Conservation (phyloP, 2,329 filamentous ascomycete species). For the Rosellinia necatrix region DNA sequence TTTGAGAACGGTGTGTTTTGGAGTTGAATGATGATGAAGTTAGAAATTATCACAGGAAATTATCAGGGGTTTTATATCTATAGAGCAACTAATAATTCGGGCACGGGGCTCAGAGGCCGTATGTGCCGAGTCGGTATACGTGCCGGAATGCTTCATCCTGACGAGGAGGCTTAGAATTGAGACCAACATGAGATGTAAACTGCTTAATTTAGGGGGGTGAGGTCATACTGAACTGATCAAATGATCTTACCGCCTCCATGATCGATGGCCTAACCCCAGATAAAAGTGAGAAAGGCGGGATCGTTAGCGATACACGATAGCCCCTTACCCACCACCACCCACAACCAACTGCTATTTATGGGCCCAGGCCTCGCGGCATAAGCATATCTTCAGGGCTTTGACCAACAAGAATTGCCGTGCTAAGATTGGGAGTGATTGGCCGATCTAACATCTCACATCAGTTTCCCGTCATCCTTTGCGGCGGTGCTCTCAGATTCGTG, state of each 20-base stretch:
- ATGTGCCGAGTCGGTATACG: neutral
- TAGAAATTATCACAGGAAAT: neutral
- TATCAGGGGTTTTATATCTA: conserved; percentile 3
- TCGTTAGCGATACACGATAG: neutral
- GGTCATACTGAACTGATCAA: neutral
- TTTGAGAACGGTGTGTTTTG: neutral
- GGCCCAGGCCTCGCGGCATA: neutral
- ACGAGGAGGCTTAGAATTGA: neutral
- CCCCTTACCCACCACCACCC: neutral
- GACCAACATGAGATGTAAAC: neutral
- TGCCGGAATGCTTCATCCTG: neutral
- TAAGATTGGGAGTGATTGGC: neutral
- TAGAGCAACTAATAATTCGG: too few species aligned
- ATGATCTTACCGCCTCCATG: neutral
- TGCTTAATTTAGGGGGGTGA: neutral
- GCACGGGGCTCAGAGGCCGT: neutral
- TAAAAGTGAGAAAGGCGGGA: neutral
- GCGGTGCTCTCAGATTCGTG: neutral
- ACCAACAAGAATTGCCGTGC: neutral
- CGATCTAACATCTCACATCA: conserved; percentile 11
- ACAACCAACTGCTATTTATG: conserved; percentile 5
- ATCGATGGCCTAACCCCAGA: neutral
- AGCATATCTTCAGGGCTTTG: neutral
- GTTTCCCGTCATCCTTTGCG: neutral
- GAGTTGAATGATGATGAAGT: neutral